These are phyloP conservation scores for Astragalus membranaceus DNA, from an alignment of 306 rosid genomes.

Conservation along the genomic window DNA sequence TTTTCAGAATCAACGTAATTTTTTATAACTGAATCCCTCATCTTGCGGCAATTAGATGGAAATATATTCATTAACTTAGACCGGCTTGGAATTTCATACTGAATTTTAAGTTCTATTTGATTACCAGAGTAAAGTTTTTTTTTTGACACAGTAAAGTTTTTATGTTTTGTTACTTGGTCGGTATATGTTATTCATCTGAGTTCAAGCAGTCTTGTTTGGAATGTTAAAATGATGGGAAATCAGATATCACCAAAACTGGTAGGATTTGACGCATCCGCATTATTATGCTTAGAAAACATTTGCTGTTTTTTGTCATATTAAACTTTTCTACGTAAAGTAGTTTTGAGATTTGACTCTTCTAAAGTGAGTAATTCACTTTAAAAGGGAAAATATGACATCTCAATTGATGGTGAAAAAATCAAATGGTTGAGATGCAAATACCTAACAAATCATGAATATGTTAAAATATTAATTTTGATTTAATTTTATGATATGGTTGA, in stretches of 20 bases:
- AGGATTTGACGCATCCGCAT: not conserved
- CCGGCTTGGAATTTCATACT: not conserved
- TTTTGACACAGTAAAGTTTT: not conserved
- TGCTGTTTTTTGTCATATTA: not conserved
- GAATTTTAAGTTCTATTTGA: not conserved
- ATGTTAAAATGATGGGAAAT: not conserved
- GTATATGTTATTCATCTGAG: not conserved
- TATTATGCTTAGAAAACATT: not conserved
- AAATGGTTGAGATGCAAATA: not conserved
- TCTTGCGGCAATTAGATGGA: not conserved
- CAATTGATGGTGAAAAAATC: not conserved
- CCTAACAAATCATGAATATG: not conserved
- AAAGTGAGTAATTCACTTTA: not conserved
- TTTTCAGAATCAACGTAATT: not conserved
- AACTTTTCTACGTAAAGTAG: not conserved
- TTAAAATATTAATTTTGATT: too few relatives aligned
- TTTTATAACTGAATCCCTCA: not conserved
- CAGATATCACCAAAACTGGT: not conserved
- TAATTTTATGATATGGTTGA: too few relatives aligned
- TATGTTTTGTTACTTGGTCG: not conserved
- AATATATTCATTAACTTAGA: not conserved
- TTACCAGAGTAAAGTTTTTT: not conserved
- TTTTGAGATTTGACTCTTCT: not conserved
- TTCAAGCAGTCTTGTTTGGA: not conserved
- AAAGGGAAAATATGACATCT: not conserved